Conservation (phyloP, 2,329 filamentous ascomycete genomes). For the Penicillium sumatraense region DNA sequence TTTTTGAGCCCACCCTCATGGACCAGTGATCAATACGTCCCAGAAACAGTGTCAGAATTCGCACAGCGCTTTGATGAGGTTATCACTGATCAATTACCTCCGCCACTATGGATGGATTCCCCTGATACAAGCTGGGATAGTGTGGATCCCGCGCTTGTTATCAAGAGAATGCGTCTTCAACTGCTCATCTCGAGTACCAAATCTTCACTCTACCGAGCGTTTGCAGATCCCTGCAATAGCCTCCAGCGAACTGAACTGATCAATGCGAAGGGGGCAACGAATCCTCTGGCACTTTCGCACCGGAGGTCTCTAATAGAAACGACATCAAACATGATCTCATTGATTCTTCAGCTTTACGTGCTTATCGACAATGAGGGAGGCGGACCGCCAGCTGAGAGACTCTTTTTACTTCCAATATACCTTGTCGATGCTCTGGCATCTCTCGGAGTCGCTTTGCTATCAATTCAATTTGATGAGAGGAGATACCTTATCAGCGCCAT, state of each 20-base stretch:
- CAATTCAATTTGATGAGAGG: neutral
- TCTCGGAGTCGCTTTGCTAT: conserved; percentile 2
- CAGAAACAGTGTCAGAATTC: neutral
- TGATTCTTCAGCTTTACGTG: neutral
- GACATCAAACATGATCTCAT: neutral
- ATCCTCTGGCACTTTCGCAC: neutral
- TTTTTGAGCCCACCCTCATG: conserved; percentile 3
- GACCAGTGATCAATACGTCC: neutral
- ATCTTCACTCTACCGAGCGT: neutral
- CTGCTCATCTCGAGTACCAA: neutral
- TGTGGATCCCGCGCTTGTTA: neutral
- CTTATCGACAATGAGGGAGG: neutral
- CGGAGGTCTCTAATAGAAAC: neutral
- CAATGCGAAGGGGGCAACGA: neutral
- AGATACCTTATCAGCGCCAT: neutral
- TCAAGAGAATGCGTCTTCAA: neutral
- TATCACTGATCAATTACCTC: conserved; percentile 1
- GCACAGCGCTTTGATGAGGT: conserved; percentile 1
- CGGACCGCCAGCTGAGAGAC: neutral
- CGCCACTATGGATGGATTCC: neutral
- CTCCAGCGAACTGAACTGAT: neutral
- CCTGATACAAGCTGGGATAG: conserved; percentile 5
- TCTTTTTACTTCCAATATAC: conserved; percentile 3
- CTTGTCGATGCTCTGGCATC: conserved; percentile 3
- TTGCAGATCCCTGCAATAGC: neutral